phyloP scores from a whole-genome alignment of 371 early-diverging fungal genomes.

The Apophysomyces ossiformis region DNA sequence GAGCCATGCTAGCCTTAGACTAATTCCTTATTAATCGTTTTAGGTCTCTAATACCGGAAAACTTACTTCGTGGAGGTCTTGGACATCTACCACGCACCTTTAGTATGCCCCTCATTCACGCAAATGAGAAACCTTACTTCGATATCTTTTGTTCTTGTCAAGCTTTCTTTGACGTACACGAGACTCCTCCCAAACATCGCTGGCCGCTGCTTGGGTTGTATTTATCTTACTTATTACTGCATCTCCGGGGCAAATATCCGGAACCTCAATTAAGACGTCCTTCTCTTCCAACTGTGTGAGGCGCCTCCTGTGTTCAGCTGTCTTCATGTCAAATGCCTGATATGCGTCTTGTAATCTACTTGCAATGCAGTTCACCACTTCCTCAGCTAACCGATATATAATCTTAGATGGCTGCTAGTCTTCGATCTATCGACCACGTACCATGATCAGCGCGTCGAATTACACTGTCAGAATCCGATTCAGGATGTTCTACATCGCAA shows the following conservation, averaged over 20 bases:
- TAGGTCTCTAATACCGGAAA: not conserved
- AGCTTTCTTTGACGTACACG: slow-evolving; percentile 36
- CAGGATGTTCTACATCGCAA: too few relatives aligned
- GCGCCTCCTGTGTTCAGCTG: slow-evolving; percentile 22
- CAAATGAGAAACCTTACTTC: slow-evolving; percentile 15
- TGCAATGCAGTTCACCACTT: slow-evolving; percentile 35
- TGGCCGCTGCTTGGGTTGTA: slow-evolving; percentile 13
- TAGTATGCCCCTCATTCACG: not conserved
- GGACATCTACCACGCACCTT: slow-evolving; percentile 21
- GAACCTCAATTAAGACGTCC: not conserved
- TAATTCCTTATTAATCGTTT: not conserved
- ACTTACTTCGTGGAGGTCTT: slow-evolving; percentile 43
- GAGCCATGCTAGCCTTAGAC: slow-evolving; percentile 11
- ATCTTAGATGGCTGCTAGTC: not conserved
- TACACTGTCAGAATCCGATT: too few relatives aligned
- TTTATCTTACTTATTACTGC: slow-evolving; percentile 26
- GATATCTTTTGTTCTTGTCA: slow-evolving; percentile 31
- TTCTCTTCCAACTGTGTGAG: too few relatives aligned
- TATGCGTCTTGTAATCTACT: slow-evolving; percentile 41
- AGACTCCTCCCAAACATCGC: slow-evolving; percentile 44
- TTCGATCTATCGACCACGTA: not conserved
- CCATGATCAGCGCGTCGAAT: too few relatives aligned
- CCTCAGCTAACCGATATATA: slow-evolving; percentile 28
- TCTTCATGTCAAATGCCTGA: slow-evolving; percentile 34
- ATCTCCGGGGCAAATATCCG: not conserved